These are phyloP conservation scores for Lithospermum erythrorhizon DNA, from an alignment of 257 asterid species.

Conservation along the genomic window DNA sequence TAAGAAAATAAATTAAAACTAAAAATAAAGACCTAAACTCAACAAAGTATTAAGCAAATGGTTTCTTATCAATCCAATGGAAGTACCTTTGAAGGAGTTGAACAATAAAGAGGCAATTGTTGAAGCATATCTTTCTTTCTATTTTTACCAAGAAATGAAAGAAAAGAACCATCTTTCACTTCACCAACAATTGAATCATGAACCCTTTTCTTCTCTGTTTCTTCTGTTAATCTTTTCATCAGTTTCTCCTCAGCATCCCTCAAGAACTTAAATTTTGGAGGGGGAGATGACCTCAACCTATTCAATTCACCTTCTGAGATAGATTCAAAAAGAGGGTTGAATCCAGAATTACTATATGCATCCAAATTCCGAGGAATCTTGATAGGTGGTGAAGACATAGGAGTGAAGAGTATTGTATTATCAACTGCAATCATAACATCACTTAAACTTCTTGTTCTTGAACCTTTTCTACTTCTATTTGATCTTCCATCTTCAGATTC, in stretches of 20 bases:
- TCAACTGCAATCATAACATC: too few relatives aligned
- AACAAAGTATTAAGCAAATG: constrained; percentile 14
- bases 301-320: constrained; percentile 42
- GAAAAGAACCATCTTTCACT: constrained; percentile 32
- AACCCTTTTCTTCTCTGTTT: constrained; percentile 25
- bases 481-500: constrained; percentile 76
- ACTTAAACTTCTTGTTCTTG: constrained; percentile 62
- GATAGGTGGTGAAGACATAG: constrained; percentile 62
- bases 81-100: constrained; percentile 46
- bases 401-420: constrained; percentile 30
- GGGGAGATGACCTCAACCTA: constrained; percentile 73
- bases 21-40: background rate
- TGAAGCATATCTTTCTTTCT: constrained; percentile 23
- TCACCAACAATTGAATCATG: constrained; percentile 12
- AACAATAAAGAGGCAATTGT: constrained; percentile 12
- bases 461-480: constrained; percentile 46
- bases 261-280: constrained; percentile 85
- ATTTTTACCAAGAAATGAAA: constrained; percentile 26
- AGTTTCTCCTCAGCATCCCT: constrained; percentile 94
- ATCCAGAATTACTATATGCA: constrained; percentile 42
- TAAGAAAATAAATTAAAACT: too few relatives aligned
- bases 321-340: constrained; percentile 80
- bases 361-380: constrained; percentile 29
- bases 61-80: constrained; percentile 50
- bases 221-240: constrained; percentile 40